Evolutionary conservation across 78 protist genomes (phyloP).

Genomic region (Diacronema lutheri): DNA sequence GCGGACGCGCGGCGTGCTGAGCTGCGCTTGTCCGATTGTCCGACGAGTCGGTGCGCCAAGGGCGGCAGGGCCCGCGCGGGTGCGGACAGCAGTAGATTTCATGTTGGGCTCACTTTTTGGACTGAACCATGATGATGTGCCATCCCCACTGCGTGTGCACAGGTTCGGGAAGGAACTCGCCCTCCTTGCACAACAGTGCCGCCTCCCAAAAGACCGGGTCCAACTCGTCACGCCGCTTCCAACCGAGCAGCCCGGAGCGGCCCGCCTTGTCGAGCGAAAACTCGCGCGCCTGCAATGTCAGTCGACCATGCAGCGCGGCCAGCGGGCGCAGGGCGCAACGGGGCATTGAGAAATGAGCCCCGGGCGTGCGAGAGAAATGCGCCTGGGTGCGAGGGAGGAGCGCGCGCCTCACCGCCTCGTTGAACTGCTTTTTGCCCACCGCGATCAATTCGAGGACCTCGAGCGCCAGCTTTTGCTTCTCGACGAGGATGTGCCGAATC

Average conservation of each 20-base stretch:
- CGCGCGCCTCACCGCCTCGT: too few species aligned
- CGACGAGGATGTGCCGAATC: conserved; percentile 20
- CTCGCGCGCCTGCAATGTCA: too few species aligned
- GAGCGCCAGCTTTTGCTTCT: conserved; percentile 1
- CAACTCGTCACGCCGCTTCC: not conserved
- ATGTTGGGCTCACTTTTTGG: not conserved
- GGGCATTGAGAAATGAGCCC: too few species aligned
- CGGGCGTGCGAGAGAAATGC: too few species aligned
- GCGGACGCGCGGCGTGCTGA: too few species aligned
- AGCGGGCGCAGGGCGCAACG: too few species aligned
- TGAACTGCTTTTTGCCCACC: conserved; percentile 1
- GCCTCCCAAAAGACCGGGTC: conserved; percentile 23
- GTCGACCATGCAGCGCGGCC: too few species aligned
- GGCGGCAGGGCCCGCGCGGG: too few species aligned
- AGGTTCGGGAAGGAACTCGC: not conserved
- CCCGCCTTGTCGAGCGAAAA: conserved; percentile 27
- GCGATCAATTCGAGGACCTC: not conserved
- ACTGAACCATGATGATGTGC: conserved; percentile 22
- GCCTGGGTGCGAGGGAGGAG: too few species aligned
- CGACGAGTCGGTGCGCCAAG: too few species aligned
- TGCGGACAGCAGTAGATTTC: too few species aligned
- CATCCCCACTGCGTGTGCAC: conserved; percentile 23
- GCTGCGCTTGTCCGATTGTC: too few species aligned
- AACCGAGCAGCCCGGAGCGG: conserved; percentile 11
- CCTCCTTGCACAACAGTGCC: not conserved